These are phyloP conservation scores for Fraxinus cuspidata DNA, from an alignment of 257 asterid genomes.

Conservation along the genomic window DNA sequence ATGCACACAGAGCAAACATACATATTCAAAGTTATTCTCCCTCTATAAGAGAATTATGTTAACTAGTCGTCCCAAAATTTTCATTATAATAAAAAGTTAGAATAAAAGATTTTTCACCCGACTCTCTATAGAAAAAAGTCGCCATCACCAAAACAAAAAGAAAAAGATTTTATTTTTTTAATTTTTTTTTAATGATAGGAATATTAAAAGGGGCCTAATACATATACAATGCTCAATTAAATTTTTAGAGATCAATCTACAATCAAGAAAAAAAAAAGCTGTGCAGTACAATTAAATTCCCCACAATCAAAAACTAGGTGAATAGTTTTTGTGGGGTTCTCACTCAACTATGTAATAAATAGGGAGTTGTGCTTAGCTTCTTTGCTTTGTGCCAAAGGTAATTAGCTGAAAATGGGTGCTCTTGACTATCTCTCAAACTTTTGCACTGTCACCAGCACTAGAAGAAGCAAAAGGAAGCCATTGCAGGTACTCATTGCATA, in stretches of 20 bases:
- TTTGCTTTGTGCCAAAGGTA: conserved; percentile 31
- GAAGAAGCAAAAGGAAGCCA: conserved; percentile 62
- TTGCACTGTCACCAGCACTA: conserved; percentile 66
- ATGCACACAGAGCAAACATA: background rate
- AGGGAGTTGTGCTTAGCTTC: conserved; percentile 9
- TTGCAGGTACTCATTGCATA: conserved; percentile 61
- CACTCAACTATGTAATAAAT: conserved; percentile 28
- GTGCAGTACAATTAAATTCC: background rate
- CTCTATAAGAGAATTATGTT: background rate
- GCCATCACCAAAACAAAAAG: too few relatives aligned
- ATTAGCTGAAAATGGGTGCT: conserved; percentile 65
- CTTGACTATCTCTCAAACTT: conserved; percentile 83
- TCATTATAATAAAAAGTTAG: background rate
- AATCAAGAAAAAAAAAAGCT: too few relatives aligned
- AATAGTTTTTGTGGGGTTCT: background rate
- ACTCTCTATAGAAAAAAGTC: background rate
- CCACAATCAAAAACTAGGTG: background rate
- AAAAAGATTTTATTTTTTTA: too few relatives aligned
- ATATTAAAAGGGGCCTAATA: too few relatives aligned
- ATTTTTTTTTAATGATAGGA: too few relatives aligned
- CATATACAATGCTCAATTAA: too few relatives aligned
- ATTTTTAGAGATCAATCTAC: too few relatives aligned
- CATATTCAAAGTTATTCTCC: background rate
- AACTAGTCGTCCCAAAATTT: background rate
- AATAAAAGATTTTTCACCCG: too few relatives aligned